phyloP scores from a whole-genome alignment of 257 asterid species.

The Ballota nigra region DNA sequence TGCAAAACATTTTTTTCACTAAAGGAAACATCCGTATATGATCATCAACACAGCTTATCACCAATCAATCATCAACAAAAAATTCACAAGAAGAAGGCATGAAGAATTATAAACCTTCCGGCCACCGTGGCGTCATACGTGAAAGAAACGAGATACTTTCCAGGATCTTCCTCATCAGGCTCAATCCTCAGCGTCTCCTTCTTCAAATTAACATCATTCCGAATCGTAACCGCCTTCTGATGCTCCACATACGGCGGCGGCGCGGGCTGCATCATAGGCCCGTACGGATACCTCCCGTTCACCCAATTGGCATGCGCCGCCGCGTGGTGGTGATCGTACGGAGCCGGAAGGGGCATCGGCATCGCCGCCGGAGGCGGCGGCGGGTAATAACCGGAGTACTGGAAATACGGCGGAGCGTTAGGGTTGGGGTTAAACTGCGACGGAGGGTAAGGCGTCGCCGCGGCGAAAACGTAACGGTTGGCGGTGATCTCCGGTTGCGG shows the following conservation, averaged over 20 bases:
- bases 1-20: not conserved
- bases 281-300: slow-evolving; percentile 66
- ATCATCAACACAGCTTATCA: slow-evolving; percentile 10
- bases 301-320: slow-evolving; percentile 71
- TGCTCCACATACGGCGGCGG: slow-evolving; percentile 82
- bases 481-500: slow-evolving; percentile 78
- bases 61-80: slow-evolving; percentile 13
- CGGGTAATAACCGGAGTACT: slow-evolving; percentile 79
- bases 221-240: slow-evolving; percentile 95
- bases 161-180: slow-evolving; percentile 84
- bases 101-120: slow-evolving; percentile 49
- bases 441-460: slow-evolving; percentile 96
- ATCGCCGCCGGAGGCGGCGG: slow-evolving; percentile 54
- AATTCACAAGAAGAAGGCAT: not conserved
- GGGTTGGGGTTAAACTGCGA: slow-evolving; percentile 64
- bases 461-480: slow-evolving; percentile 90
- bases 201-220: slow-evolving; percentile 91
- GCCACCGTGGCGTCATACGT: slow-evolving; percentile 91
- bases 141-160: slow-evolving; percentile 74
- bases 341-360: slow-evolving; percentile 73
- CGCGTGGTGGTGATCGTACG: slow-evolving; percentile 73
- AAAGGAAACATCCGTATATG: not conserved
- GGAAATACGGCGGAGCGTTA: slow-evolving; percentile 76
- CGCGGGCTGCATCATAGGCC: slow-evolving; percentile 63
- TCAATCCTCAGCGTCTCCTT: slow-evolving; percentile 86